Percentiles rank a stretch among this genome's conserved stretches.
Evolutionary conservation across 164 flowering plant species (phyloP).

Genomic region (Nymphaea colorata): DNA sequence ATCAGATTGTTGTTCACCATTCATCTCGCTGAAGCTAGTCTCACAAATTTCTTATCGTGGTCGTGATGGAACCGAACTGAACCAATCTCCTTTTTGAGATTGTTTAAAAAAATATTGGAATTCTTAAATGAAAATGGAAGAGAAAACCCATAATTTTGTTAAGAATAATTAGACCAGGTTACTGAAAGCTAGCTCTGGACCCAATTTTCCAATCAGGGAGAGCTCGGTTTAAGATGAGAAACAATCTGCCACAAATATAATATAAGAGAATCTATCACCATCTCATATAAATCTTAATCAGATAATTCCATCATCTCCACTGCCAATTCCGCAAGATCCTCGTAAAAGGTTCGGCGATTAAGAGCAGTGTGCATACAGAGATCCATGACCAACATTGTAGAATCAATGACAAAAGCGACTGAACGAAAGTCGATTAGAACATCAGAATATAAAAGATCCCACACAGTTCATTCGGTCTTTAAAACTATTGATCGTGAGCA

Average conservation of each 20-base stretch:
- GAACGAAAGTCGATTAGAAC: neutral
- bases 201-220: too few relatives aligned
- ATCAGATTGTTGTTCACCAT: too few relatives aligned
- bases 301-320: neutral
- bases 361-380: too few relatives aligned
- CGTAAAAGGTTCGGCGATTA: too few relatives aligned
- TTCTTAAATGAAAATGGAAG: neutral
- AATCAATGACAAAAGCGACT: too few relatives aligned
- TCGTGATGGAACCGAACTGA: too few relatives aligned
- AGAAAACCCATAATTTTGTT: neutral
- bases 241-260: neutral
- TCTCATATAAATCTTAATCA: neutral
- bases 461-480: neutral
- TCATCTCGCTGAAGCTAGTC: too few relatives aligned
- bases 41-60: too few relatives aligned
- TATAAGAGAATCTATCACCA: neutral
- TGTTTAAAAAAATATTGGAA: too few relatives aligned
- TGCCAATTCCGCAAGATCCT: neutral
- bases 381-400: too few relatives aligned
- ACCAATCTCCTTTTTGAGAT: too few relatives aligned
- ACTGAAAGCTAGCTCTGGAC: neutral
- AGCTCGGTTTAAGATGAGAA: neutral
- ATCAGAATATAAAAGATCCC: neutral
- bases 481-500: too few relatives aligned
- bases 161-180: neutral